phyloP scores from a whole-genome alignment of 495 filamentous ascomycete genomes.

The Cladorrhinum samala region DNA sequence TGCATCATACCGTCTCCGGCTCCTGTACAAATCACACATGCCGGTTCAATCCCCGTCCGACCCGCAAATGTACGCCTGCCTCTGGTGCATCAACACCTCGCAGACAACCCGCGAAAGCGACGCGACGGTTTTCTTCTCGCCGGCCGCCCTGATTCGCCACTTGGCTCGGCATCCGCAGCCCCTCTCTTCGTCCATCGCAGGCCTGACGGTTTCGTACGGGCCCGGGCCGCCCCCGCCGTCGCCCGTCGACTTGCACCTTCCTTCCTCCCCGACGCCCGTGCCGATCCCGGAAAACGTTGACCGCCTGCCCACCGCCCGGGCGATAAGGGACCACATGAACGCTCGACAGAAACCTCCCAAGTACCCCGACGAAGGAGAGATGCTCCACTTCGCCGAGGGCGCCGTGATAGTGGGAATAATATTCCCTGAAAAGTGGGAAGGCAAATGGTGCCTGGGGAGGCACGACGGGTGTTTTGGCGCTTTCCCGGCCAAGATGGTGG shows the following conservation, averaged over 20 bases:
- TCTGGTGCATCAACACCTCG: constrained; percentile 30
- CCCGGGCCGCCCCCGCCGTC: constrained; percentile 12
- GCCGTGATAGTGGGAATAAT: constrained; percentile 38
- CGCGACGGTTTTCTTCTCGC: constrained; percentile 33
- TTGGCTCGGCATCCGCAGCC: constrained; percentile 34
- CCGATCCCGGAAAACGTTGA: constrained; percentile 29
- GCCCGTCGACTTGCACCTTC: constrained; percentile 37
- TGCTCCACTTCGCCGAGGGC: constrained; percentile 40
- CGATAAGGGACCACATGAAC: constrained; percentile 29
- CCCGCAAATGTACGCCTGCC: constrained; percentile 28
- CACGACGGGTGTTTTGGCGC: constrained; percentile 40
- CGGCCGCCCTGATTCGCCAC: constrained; percentile 30
- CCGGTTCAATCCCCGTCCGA: constrained; percentile 3
- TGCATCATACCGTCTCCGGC: constrained; percentile 27
- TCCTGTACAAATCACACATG: constrained; percentile 37
- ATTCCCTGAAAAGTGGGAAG: constrained; percentile 41
- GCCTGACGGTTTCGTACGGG: constrained; percentile 35
- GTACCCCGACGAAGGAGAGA: constrained; percentile 20
- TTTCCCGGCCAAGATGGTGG: constrained; percentile 35
- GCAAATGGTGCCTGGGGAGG: constrained; percentile 40
- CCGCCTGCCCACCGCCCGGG: constrained; percentile 28
- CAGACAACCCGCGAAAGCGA: constrained; percentile 27
- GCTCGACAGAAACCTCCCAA: constrained; percentile 29
- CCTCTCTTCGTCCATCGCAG: constrained; percentile 27
- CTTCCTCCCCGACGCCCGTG: constrained; percentile 23